Evolutionary conservation across 2,329 filamentous ascomycete genomes (phyloP).

Genomic region (Byssoonygena ceratinophila): DNA sequence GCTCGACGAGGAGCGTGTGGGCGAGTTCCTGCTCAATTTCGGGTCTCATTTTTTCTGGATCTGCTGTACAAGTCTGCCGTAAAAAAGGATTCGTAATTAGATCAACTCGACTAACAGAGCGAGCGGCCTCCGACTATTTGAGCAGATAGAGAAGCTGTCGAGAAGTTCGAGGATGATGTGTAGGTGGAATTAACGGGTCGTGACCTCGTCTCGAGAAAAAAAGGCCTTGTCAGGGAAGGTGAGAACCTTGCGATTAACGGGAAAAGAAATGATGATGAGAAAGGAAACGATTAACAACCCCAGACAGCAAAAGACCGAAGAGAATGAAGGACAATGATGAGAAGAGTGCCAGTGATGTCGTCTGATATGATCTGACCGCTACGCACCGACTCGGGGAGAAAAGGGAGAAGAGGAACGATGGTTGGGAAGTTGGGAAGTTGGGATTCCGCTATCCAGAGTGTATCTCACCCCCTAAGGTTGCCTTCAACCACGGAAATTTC

Average conservation of each 20-base stretch:
- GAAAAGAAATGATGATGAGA: neutral
- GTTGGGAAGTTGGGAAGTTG: slow-evolving; percentile 2
- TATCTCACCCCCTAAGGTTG: too few species aligned
- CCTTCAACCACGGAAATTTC: slow-evolving; percentile 4
- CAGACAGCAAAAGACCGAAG: neutral
- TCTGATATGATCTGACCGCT: neutral
- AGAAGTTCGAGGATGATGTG: too few species aligned
- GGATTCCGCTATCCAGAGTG: neutral
- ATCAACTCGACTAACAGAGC: too few species aligned
- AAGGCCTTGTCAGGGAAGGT: neutral
- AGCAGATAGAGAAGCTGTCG: too few species aligned
- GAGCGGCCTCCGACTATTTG: too few species aligned
- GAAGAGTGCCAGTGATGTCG: neutral
- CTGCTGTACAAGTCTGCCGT: too few species aligned
- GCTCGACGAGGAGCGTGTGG: slow-evolving; percentile 95
- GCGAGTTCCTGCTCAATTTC: slow-evolving; percentile 99
- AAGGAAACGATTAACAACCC: neutral
- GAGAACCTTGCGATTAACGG: neutral
- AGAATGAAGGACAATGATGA: neutral
- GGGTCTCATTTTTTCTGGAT: slow-evolving; percentile 96
- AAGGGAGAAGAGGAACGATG: too few species aligned
- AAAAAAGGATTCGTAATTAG: neutral
- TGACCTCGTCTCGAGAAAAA: neutral
- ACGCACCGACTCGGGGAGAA: neutral
- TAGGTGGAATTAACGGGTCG: neutral